Evolutionary conservation across 2,329 filamentous ascomycete genomes (phyloP).

Genomic region (Coleophoma cylindrospora): DNA sequence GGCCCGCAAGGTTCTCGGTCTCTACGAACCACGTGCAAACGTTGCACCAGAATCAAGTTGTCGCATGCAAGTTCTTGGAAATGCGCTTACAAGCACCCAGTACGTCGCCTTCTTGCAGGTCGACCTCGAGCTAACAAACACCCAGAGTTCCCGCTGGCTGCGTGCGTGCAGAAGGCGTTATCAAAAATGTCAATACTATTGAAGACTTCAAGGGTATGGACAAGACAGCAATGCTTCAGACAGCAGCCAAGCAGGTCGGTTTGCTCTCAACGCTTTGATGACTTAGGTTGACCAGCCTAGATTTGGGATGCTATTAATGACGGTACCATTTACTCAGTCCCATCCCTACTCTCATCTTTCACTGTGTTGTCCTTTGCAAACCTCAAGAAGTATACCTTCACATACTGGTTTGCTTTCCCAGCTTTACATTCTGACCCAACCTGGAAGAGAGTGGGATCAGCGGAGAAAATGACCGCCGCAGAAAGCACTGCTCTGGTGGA

Average conservation of each 20-base stretch:
- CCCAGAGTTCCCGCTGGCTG: slow-evolving; percentile 61
- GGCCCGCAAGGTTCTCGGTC: slow-evolving; percentile 75
- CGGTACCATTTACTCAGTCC: slow-evolving; percentile 91
- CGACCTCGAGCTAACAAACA: slow-evolving; percentile 13
- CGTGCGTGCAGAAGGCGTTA: slow-evolving; percentile 85
- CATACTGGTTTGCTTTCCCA: slow-evolving; percentile 97
- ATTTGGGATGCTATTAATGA: slow-evolving; percentile 98
- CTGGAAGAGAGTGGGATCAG: slow-evolving; percentile 63
- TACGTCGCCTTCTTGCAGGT: slow-evolving; percentile 40
- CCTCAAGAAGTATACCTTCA: slow-evolving; percentile 94
- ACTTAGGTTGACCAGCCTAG: slow-evolving; percentile 36
- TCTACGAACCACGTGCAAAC: slow-evolving; percentile 77
- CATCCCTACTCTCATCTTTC: slow-evolving; percentile 86
- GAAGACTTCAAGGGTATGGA: slow-evolving; percentile 87
- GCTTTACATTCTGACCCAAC: slow-evolving; percentile 82
- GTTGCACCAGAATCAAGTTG: slow-evolving; percentile 72
- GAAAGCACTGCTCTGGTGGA: slow-evolving; percentile 81
- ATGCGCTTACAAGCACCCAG: slow-evolving; percentile 78
- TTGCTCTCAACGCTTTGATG: slow-evolving; percentile 10
- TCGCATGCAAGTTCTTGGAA: slow-evolving; percentile 86
- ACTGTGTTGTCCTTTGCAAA: slow-evolving; percentile 89
- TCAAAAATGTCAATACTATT: slow-evolving; percentile 93
- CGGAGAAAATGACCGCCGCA: slow-evolving; percentile 50
- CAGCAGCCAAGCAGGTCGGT: slow-evolving; percentile 71
- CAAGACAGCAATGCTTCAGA: slow-evolving; percentile 71